These are phyloP conservation scores for Zygosaccharomyces sapae DNA, from an alignment of 1,139 yeast genomes.

Conservation along the genomic window DNA sequence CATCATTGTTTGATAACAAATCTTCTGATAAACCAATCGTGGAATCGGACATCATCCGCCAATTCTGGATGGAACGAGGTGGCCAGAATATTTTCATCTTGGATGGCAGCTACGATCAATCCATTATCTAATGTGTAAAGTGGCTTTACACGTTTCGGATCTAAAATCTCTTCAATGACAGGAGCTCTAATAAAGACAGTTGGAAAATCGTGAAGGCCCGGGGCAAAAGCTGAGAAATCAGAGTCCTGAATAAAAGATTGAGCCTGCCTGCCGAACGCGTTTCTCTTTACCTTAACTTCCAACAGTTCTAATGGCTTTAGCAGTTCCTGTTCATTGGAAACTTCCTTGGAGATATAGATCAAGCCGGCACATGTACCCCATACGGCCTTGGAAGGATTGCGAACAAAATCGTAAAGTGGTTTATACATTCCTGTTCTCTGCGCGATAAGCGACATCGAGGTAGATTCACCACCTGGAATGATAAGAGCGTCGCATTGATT, in stretches of 20 bases:
- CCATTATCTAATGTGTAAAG: slow-evolving; percentile 40
- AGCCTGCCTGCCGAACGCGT: slow-evolving; percentile 76
- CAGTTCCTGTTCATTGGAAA: slow-evolving; percentile 52
- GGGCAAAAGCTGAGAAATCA: slow-evolving; percentile 48
- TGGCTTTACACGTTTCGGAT: slow-evolving; percentile 41
- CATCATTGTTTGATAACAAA: slow-evolving; percentile 39
- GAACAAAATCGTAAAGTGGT: slow-evolving; percentile 52
- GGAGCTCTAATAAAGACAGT: slow-evolving; percentile 80
- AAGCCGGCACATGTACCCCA: slow-evolving; percentile 93
- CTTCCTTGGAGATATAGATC: slow-evolving; percentile 58
- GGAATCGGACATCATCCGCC: slow-evolving; percentile 56
- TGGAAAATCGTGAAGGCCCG: slow-evolving; percentile 43
- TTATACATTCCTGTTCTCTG: slow-evolving; percentile 57
- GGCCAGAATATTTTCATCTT: slow-evolving; percentile 57
- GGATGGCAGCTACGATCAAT: slow-evolving; percentile 67
- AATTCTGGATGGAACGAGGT: slow-evolving; percentile 84
- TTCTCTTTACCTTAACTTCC: slow-evolving; percentile 60
- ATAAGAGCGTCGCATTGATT: slow-evolving; percentile 55
- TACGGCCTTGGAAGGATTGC: slow-evolving; percentile 47
- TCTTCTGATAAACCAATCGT: slow-evolving; percentile 64
- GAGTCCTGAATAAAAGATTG: slow-evolving; percentile 57
- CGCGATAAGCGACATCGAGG: slow-evolving; percentile 69
- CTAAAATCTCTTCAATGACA: slow-evolving; percentile 47
- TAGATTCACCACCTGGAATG: slow-evolving; percentile 81
- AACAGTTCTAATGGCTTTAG: slow-evolving; percentile 64